A percentile compares a stretch with the other conserved stretches of the same genome.
Evolutionary conservation across 2,329 filamentous ascomycete species (phyloP).

Genomic region (Pseudogymnoascus sp.): DNA sequence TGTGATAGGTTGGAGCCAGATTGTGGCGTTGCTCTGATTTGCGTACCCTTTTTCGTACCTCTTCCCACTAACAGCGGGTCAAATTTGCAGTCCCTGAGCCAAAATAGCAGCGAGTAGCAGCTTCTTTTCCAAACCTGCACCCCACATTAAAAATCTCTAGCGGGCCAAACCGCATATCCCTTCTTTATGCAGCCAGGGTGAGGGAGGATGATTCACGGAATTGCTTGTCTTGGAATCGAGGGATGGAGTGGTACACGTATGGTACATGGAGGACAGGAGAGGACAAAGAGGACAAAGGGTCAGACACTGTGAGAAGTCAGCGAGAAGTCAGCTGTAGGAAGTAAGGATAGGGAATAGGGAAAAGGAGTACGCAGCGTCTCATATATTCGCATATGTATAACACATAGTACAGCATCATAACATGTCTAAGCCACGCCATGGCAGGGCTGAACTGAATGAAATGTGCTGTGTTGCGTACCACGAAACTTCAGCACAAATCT

Average conservation of each 20-base stretch:
- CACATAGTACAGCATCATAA: too few relatives aligned
- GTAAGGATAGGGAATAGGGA: not conserved
- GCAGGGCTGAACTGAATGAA: not conserved
- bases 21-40: too few relatives aligned
- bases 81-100: not conserved
- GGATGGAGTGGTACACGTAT: not conserved
- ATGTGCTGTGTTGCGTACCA: not conserved
- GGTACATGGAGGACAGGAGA: not conserved
- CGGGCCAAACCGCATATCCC: conserved; percentile 5
- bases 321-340: not conserved
- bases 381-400: not conserved
- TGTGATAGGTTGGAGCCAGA: too few relatives aligned
- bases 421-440: not conserved
- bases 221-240: not conserved
- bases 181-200: not conserved
- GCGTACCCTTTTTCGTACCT: too few relatives aligned
- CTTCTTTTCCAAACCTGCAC: not conserved
- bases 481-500: not conserved
- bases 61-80: not conserved
- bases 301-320: too few relatives aligned
- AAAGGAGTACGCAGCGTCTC: not conserved
- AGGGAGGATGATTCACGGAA: not conserved
- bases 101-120: not conserved
- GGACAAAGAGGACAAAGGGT: not conserved
- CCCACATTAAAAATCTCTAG: not conserved